Evolutionary conservation across 2,329 filamentous ascomycete genomes (phyloP), one percentile per base, ranked within the genome.

Genomic region (Cyphellophora europaea): DNA sequence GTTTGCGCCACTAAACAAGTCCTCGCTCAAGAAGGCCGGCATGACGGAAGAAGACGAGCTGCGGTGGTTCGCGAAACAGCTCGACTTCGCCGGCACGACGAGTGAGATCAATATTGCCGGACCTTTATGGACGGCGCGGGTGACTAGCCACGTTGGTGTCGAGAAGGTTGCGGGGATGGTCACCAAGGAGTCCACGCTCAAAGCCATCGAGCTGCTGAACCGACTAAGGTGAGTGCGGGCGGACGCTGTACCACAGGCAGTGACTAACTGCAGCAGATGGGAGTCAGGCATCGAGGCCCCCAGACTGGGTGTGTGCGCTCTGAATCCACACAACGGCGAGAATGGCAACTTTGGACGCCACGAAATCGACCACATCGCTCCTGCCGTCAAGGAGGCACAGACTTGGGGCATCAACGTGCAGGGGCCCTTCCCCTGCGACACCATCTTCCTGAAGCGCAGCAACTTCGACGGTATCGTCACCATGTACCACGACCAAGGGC

Each of bases 401-500:
- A 40, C 33, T 17, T 33, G 35, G 18, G 55, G 53, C 8, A 53
- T 58, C 8, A 40, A 55, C 18, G 55, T 48, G 1, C 35, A 50
- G 17, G 55, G 54, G 0, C 53, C 54, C 2, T 58, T 52, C 37
- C 55, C 55, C 3, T 53, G 47, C 36, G 55, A 56, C 40, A 58
- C 55, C 16, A 55, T 58, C 35, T 58, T 58, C 36, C 41, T 58
- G 6, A 50, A 51, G 37, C 44, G 56, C 16, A 35, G 45, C 15
- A 41, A 49, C 12, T 58, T 52, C 33, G 54, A 58, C 36, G 54
- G 49, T n/a, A 55, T 59, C 16, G 47, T 57, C 18, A 38, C 21
- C 8, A 57, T 58, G 55, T 58, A 57, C 34, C 55, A 58, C 42
- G 55, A 58, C 38, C 55, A 57, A 31, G 55, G 55, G 4, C 55